Percentiles rank a stretch among this genome's conserved stretches.
These are phyloP conservation scores for Nothopassalora personata DNA, from an alignment of 2,329 filamentous ascomycete genomes.

Conservation along the genomic window DNA sequence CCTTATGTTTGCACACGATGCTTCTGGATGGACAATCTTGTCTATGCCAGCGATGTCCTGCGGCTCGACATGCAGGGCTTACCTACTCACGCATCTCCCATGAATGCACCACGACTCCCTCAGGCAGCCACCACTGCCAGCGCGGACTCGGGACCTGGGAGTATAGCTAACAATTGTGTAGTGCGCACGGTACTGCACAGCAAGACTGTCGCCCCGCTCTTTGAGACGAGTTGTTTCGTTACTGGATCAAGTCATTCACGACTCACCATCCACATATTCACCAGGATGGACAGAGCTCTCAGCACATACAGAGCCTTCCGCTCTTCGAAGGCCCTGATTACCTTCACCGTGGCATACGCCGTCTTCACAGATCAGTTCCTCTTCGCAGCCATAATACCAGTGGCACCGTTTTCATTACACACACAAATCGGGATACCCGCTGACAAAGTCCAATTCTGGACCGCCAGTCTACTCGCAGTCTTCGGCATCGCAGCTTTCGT, in stretches of 20 bases:
- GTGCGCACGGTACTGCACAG: not conserved
- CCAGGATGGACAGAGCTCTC: constrained; percentile 1
- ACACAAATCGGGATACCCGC: constrained; percentile 10
- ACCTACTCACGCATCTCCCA: not conserved
- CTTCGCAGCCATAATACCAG: constrained; percentile 21
- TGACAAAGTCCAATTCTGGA: constrained; percentile 56
- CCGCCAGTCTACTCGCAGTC: constrained; percentile 62
- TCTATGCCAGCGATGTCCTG: not conserved
- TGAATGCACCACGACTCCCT: not conserved
- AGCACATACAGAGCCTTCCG: constrained; percentile 9
- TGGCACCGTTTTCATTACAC: constrained; percentile 17
- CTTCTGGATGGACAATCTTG: not conserved
- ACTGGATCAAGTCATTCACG: not conserved
- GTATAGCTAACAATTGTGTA: not conserved
- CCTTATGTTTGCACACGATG: not conserved
- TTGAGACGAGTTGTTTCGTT: not conserved
- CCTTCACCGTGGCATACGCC: constrained; percentile 21
- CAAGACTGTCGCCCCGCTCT: not conserved
- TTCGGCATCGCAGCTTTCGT: constrained; percentile 62
- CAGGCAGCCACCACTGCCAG: not conserved
- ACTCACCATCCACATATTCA: not conserved
- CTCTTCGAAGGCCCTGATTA: constrained; percentile 20
- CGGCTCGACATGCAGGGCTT: not conserved
- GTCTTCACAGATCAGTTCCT: constrained; percentile 25
- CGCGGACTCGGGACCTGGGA: not conserved